Conservation (phyloP, 2,329 filamentous ascomycete genomes). For the Didymella segeticola region DNA sequence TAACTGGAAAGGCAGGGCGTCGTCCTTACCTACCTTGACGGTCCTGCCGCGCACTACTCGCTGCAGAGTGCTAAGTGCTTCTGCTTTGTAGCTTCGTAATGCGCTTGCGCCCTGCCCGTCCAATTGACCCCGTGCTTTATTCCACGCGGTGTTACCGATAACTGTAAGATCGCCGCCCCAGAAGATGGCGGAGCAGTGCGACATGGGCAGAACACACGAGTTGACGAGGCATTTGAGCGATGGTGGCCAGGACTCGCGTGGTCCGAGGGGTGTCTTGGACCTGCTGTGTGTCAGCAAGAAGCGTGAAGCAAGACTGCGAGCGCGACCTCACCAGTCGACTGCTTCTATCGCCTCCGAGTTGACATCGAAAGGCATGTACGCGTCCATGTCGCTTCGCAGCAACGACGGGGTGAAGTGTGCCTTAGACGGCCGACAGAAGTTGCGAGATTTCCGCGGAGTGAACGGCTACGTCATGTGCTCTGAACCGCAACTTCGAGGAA, state of each 20-base stretch:
- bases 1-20: slow-evolving; percentile 1
- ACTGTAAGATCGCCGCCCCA: slow-evolving; percentile 50
- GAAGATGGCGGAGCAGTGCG: slow-evolving; percentile 52
- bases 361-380: slow-evolving; percentile 11
- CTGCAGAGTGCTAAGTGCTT: slow-evolving; percentile 45
- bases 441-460: neutral
- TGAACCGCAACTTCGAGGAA: slow-evolving; percentile 2
- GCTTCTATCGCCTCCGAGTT: slow-evolving; percentile 13
- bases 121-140: slow-evolving; percentile 40
- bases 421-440: neutral
- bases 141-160: slow-evolving; percentile 53
- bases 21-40: slow-evolving; percentile 49
- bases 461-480: slow-evolving; percentile 12
- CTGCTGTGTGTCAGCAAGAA: slow-evolving; percentile 20
- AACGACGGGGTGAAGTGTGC: neutral
- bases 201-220: slow-evolving; percentile 49
- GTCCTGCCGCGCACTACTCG: slow-evolving; percentile 45
- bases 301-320: neutral
- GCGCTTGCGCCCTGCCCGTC: slow-evolving; percentile 47
- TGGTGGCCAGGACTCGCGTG: slow-evolving; percentile 45
- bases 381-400: slow-evolving; percentile 13
- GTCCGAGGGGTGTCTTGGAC: slow-evolving; percentile 42
- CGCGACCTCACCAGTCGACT: slow-evolving; percentile 12
- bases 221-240: slow-evolving; percentile 41
- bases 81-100: slow-evolving; percentile 38